Conservation (phyloP, 495 filamentous ascomycete genomes). For the Tuber brumale region DNA sequence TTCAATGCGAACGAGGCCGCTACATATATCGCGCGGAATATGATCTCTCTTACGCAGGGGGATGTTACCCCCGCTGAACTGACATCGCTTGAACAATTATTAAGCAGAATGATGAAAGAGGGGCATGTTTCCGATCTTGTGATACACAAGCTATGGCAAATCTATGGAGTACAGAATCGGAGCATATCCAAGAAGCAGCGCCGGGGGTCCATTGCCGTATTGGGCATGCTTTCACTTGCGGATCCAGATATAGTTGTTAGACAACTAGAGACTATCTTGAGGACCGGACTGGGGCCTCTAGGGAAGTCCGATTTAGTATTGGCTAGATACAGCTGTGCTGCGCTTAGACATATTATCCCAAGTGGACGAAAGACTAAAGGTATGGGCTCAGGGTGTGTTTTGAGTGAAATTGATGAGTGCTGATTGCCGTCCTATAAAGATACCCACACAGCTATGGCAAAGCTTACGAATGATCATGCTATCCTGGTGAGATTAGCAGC, state of each 20-base stretch:
- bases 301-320: constrained; percentile 78
- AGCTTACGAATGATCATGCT: constrained; percentile 86
- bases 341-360: constrained; percentile 81
- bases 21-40: constrained; percentile 93
- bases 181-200: constrained; percentile 91
- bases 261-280: constrained; percentile 88
- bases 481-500: constrained; percentile 71
- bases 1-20: constrained; percentile 86
- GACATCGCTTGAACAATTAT: constrained; percentile 86
- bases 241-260: constrained; percentile 85
- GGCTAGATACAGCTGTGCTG: constrained; percentile 90
- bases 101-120: constrained; percentile 95
- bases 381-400: not conserved
- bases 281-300: constrained; percentile 75
- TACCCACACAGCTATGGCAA: constrained; percentile 58
- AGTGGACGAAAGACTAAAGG: constrained; percentile 66
- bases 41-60: constrained; percentile 97
- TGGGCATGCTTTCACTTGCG: constrained; percentile 93
- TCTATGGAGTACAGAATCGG: constrained; percentile 86
- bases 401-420: constrained; percentile 14
- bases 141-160: constrained; percentile 89
- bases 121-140: constrained; percentile 80
- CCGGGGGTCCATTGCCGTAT: constrained; percentile 86
- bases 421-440: constrained; percentile 46
- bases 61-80: constrained; percentile 80